Evolutionary conservation across 768 basidiomycete species (phyloP).

Genomic region (Boletus barrowsii): DNA sequence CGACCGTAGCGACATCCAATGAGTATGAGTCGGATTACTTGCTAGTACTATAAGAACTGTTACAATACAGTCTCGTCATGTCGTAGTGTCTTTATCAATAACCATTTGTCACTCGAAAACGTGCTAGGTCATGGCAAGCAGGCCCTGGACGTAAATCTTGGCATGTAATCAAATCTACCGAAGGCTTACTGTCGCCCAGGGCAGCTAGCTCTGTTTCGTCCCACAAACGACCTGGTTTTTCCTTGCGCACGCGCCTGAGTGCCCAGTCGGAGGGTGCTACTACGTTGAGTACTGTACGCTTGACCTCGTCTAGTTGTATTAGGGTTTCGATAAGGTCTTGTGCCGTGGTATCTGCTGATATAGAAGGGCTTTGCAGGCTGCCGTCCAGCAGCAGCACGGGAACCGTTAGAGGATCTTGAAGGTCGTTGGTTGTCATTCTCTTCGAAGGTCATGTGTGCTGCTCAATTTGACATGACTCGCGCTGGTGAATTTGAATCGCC

Average conservation of each 20-base stretch:
- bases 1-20: too few species aligned
- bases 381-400: slow-evolving; percentile 60
- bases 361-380: slow-evolving; percentile 59
- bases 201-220: slow-evolving; percentile 65
- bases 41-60: too few species aligned
- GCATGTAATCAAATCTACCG: neutral
- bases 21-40: too few species aligned
- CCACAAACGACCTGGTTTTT: slow-evolving; percentile 62
- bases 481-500: too few species aligned
- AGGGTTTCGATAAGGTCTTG: slow-evolving; percentile 59
- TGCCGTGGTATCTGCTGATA: slow-evolving; percentile 50
- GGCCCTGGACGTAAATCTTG: slow-evolving; percentile 10
- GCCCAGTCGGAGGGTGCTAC: slow-evolving; percentile 59
- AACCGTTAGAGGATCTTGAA: slow-evolving; percentile 41
- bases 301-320: slow-evolving; percentile 45
- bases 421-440: slow-evolving; percentile 30
- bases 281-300: slow-evolving; percentile 52
- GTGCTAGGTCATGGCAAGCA: neutral
- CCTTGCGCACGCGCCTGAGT: slow-evolving; percentile 58
- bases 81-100: too few species aligned
- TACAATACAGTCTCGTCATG: too few species aligned
- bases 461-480: too few species aligned
- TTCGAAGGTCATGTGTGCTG: too few species aligned
- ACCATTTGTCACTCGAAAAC: too few species aligned
- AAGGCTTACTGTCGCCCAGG: slow-evolving; percentile 58